phyloP scores from a whole-genome alignment of 2,329 filamentous ascomycete species.

The Helotiales sp. region DNA sequence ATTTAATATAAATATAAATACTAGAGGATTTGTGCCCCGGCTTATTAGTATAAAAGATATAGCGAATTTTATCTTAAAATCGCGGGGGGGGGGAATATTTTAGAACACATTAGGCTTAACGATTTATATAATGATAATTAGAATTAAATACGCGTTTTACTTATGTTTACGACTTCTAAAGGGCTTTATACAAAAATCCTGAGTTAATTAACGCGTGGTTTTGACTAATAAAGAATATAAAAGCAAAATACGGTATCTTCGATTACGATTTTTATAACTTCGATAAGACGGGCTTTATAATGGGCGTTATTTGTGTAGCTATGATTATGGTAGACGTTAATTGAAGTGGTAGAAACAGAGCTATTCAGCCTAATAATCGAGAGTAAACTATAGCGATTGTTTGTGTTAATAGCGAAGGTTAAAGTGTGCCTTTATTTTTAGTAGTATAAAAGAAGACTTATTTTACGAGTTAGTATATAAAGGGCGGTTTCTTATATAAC shows the following conservation, averaged over 20 bases:
- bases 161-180: too few relatives aligned
- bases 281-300: background rate
- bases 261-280: background rate
- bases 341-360: background rate
- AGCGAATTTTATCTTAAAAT: too few relatives aligned
- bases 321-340: background rate
- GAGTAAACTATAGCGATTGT: background rate
- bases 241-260: background rate
- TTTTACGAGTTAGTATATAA: background rate
- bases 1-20: too few relatives aligned
- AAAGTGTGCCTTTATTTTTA: background rate
- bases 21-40: too few relatives aligned
- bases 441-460: background rate
- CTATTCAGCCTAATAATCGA: background rate
- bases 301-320: background rate
- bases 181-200: too few relatives aligned
- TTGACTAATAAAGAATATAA: background rate
- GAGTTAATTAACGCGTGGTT: too few relatives aligned
- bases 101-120: background rate
- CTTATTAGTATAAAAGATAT: too few relatives aligned
- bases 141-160: background rate
- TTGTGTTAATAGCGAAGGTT: background rate
- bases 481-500: background rate
- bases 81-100: background rate
- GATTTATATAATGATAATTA: background rate